phyloP scores from a whole-genome alignment of 257 asterid genomes.

The Striga asiatica region DNA sequence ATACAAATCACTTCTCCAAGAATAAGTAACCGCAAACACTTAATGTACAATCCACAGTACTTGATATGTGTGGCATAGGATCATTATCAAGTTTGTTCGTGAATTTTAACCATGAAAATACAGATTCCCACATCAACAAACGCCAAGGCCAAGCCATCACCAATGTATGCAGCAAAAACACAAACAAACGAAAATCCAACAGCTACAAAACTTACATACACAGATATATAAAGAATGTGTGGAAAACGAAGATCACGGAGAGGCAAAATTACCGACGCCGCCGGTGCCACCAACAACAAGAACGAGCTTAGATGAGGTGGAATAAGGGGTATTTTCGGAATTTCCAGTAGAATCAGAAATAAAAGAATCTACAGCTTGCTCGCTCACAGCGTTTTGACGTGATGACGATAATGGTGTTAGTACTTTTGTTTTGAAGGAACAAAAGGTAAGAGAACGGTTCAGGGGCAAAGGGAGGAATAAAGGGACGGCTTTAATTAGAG shows the following conservation, averaged over 20 bases:
- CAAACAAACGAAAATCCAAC: no score
- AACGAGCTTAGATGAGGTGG: conserved; percentile 56
- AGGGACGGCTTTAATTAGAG: conserved; percentile 8
- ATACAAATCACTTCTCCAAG: no score
- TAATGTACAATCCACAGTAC: no score
- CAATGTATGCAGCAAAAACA: background rate
- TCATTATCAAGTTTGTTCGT: background rate
- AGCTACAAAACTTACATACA: background rate
- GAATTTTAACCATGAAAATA: background rate
- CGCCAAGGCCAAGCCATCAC: background rate
- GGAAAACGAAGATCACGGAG: background rate
- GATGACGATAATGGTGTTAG: conserved; percentile 15
- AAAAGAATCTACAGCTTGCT: conserved; percentile 18
- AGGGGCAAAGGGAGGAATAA: conserved; percentile 16
- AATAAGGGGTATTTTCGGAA: conserved; percentile 11
- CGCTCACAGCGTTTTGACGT: conserved; percentile 25
- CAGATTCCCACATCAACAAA: background rate
- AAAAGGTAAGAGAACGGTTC: conserved; percentile 14
- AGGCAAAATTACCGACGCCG: conserved; percentile 69
- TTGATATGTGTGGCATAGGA: no score
- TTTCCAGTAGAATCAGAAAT: conserved; percentile 23
- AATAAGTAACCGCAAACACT: no score
- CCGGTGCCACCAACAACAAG: conserved; percentile 95
- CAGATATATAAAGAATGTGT: background rate
- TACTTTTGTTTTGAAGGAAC: conserved; percentile 11